A percentile compares a stretch with the other conserved stretches of the same genome.
Conservation (phyloP, 371 early-diverging fungal species). For the Basidiobolus meristosporus region DNA sequence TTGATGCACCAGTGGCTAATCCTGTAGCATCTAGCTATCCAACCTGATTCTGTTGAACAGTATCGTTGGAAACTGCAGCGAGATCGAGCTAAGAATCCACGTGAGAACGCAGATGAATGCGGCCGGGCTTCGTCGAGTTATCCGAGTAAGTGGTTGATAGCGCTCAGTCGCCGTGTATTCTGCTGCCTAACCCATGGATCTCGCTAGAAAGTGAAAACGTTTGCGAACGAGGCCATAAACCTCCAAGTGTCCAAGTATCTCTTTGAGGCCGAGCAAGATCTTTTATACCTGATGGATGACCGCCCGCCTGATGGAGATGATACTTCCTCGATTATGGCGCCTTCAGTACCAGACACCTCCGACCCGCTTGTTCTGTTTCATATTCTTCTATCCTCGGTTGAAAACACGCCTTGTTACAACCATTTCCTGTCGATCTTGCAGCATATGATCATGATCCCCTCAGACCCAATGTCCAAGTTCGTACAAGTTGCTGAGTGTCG, state of each 20-base stretch:
- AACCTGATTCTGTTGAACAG: constrained; percentile 72
- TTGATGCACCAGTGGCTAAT: no score
- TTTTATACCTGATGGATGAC: constrained; percentile 46
- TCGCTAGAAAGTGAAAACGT: constrained; percentile 34
- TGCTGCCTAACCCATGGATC: no score
- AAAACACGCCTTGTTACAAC: constrained; percentile 57
- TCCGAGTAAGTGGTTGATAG: no score
- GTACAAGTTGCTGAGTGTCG: no score
- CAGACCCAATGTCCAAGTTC: no score
- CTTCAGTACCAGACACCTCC: no score
- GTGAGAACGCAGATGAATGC: constrained; percentile 55
- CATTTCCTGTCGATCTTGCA: constrained; percentile 60
- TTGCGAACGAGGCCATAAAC: constrained; percentile 46
- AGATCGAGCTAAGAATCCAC: constrained; percentile 60
- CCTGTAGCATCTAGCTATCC: constrained; percentile 23
- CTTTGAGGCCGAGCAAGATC: constrained; percentile 56
- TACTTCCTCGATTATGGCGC: no score
- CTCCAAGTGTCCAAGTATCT: constrained; percentile 58
- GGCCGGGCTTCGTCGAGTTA: constrained; percentile 33
- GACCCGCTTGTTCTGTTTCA: constrained; percentile 3
- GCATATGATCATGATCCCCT: constrained; percentile 44
- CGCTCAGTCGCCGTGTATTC: no score
- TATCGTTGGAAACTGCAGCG: constrained; percentile 51
- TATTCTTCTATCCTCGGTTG: constrained; percentile 41
- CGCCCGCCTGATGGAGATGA: no score